These are phyloP conservation scores for Torulaspora delbrueckii DNA, from an alignment of 805 yeast species.

Conservation along the genomic window DNA sequence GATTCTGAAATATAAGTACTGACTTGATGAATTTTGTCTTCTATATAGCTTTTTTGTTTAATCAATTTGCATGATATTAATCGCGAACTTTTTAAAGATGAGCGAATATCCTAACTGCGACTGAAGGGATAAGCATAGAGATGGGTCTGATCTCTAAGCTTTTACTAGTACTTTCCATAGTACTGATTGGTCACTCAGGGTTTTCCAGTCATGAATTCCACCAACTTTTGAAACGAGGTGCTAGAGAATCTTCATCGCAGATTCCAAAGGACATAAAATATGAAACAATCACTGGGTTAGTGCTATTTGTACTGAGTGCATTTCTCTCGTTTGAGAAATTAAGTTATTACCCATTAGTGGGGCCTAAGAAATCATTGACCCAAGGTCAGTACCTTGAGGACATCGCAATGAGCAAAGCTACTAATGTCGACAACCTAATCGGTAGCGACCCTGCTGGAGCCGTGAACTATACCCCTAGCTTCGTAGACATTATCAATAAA, in stretches of 20 bases:
- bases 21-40: not conserved
- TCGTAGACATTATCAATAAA: constrained; percentile 27
- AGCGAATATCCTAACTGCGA: not conserved
- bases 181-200: constrained; percentile 27
- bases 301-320: constrained; percentile 22
- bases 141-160: constrained; percentile 20
- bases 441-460: constrained; percentile 32
- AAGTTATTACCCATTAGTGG: constrained; percentile 21
- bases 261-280: constrained; percentile 31
- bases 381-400: constrained; percentile 28
- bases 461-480: constrained; percentile 26
- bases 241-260: constrained; percentile 4
- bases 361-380: constrained; percentile 13
- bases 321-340: constrained; percentile 28
- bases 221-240: constrained; percentile 21
- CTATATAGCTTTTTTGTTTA: not conserved
- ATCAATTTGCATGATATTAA: constrained; percentile 1
- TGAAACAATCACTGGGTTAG: constrained; percentile 26
- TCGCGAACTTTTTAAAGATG: not conserved
- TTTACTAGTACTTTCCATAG: constrained; percentile 14
- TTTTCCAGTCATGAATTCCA: constrained; percentile 35
- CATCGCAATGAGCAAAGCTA: constrained; percentile 30
- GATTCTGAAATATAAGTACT: constrained; percentile 14
- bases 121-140: not conserved
- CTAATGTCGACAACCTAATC: constrained; percentile 26